Base-by-base conservation (phyloP, 2,329 filamentous ascomycete genomes). In the Monosporascus ibericus region DNA sequence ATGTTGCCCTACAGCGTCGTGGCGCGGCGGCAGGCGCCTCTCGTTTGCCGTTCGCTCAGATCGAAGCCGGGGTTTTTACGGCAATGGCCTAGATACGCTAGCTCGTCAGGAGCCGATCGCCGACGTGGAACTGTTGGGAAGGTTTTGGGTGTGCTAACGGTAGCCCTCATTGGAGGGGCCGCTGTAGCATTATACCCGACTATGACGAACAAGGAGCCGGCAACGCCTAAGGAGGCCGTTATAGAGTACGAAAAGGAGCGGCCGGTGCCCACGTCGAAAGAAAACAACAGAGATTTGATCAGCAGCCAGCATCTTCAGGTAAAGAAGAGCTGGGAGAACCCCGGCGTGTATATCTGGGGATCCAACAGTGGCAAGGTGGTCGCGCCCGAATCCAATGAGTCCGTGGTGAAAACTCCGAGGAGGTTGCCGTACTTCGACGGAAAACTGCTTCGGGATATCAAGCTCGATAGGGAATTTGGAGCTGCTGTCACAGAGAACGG, bases 301-400 rank as follows among this genome's bases (percentile, higher is more conserved):
- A 92, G 88, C 65, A 89, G 88, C 11, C 90, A 95, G 67, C 90
- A 95, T 71, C 73, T 90, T 6, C 92, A 96, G 72, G 88, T 96
- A 53, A 90, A 88, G 72, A 84, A 82, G 65, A 95, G 89, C 70
- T 84, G 80, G 78, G 82, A 84, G 70, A 85, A 88, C 55, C 92
- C 94, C 0, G 94, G 92, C 2, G 87, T 97, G 0, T 97, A 95
- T 70, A 84, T 87, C 5, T 99, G 94, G 92, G 94, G 94, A 0
- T 90, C 87, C 18, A 99, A 99, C 63, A 75, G 76, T 17, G 90
- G 91, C 55, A 81, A 81, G 60, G 92, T 96, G n/a, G 89, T 88
- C 38, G 91, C 92, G 42, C 91, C 92, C 1, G 85, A 87, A 57
- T 92, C 88, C 8, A 79, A 86, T 49, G 91, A 96, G 51, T 74